Conservation (phyloP, 1,139 yeast species). For the Suhomyces atakaporum region DNA sequence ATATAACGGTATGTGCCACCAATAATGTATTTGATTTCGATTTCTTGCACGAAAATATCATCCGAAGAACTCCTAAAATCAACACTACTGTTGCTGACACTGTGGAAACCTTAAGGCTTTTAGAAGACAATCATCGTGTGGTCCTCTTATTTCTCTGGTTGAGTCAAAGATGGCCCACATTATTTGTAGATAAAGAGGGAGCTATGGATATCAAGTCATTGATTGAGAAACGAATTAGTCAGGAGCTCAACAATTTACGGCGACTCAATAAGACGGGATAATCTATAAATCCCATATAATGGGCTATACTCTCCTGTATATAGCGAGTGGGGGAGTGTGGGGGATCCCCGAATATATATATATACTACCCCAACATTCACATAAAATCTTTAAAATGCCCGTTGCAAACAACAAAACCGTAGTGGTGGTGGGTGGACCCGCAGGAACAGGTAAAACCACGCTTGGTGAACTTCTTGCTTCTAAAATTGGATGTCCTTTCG, state of each 20-base stretch:
- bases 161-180: slow-evolving; percentile 80
- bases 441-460: slow-evolving; percentile 92
- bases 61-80: slow-evolving; percentile 25
- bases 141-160: slow-evolving; percentile 81
- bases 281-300: too few species aligned
- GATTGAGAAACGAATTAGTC: slow-evolving; percentile 66
- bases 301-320: slow-evolving; percentile 1
- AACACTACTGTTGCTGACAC: slow-evolving; percentile 23
- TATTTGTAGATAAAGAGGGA: slow-evolving; percentile 74
- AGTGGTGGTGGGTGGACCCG: slow-evolving; percentile 77
- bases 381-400: neutral
- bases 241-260: slow-evolving; percentile 53
- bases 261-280: slow-evolving; percentile 16
- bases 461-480: slow-evolving; percentile 58
- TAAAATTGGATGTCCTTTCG: slow-evolving; percentile 50
- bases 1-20: slow-evolving; percentile 40
- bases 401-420: slow-evolving; percentile 18
- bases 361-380: neutral
- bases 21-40: slow-evolving; percentile 47
- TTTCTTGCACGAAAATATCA: slow-evolving; percentile 35
- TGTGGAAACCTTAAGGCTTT: slow-evolving; percentile 43
- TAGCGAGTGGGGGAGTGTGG: neutral
- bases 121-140: slow-evolving; percentile 72
- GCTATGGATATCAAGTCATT: slow-evolving; percentile 68
- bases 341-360: neutral